Evolutionary conservation across 306 rosid genomes (phyloP).

Genomic region (Purshia tridentata): DNA sequence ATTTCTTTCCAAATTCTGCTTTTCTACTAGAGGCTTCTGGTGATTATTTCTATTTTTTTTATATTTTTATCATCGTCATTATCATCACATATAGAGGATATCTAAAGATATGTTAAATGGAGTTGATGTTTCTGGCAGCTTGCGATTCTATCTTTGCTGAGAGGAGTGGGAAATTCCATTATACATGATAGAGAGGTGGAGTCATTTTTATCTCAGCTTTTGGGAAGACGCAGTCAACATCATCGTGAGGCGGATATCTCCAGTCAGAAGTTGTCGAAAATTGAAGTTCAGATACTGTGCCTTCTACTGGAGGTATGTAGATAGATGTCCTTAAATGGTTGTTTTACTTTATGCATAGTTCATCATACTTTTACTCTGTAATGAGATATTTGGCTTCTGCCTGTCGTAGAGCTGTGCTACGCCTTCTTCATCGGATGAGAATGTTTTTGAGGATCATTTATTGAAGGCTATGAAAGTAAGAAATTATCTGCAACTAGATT

Average conservation of each 20-base stretch:
- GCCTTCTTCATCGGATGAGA: slow-evolving; percentile 55
- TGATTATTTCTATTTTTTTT: not conserved
- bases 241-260: slow-evolving; percentile 32
- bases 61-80: not conserved
- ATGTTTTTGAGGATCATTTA: slow-evolving; percentile 46
- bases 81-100: not conserved
- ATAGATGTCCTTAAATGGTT: not conserved
- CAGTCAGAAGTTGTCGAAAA: slow-evolving; percentile 47
- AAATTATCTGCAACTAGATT: slow-evolving; percentile 14
- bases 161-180: slow-evolving; percentile 67
- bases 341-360: slow-evolving; percentile 6
- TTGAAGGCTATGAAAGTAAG: slow-evolving; percentile 74
- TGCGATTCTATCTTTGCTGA: slow-evolving; percentile 72
- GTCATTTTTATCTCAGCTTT: slow-evolving; percentile 51
- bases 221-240: slow-evolving; percentile 47
- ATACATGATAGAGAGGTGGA: slow-evolving; percentile 47
- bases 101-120: slow-evolving; percentile 12
- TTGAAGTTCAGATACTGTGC: slow-evolving; percentile 67
- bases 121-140: slow-evolving; percentile 53
- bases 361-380: slow-evolving; percentile 18
- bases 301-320: slow-evolving; percentile 73
- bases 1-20: slow-evolving; percentile 11
- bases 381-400: slow-evolving; percentile 24
- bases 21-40: slow-evolving; percentile 3
- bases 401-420: slow-evolving; percentile 55